A percentile compares a stretch with the other conserved stretches of the same genome.
Conservation (phyloP, 345 rosid species). For the Euphorbia lathyris region DNA sequence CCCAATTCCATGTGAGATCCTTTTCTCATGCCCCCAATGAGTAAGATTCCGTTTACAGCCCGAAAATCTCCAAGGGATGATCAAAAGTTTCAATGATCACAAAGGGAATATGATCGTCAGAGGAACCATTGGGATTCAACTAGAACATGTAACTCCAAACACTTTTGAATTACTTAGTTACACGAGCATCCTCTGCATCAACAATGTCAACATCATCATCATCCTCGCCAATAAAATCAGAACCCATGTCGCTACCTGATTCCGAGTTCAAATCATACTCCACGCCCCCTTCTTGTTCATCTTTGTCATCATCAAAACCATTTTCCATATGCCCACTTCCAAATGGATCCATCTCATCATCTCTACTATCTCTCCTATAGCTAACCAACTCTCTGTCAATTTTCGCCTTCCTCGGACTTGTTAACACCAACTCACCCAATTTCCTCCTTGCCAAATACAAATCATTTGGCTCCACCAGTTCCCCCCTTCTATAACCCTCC, state of each 20-base stretch:
- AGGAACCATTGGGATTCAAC: not conserved
- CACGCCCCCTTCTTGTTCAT: constrained; percentile 4
- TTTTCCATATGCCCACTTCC: constrained; percentile 26
- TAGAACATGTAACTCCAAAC: not conserved
- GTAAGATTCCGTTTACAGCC: not conserved
- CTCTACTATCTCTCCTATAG: constrained; percentile 41
- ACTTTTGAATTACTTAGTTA: constrained; percentile 7
- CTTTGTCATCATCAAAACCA: constrained; percentile 13
- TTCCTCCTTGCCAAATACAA: constrained; percentile 81
- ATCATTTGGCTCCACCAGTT: constrained; percentile 70
- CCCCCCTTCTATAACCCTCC: constrained; percentile 81
- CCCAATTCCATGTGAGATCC: not conserved
- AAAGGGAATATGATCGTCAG: not conserved
- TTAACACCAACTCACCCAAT: constrained; percentile 69
- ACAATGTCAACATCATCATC: constrained; percentile 19
- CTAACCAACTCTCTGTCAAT: constrained; percentile 64
- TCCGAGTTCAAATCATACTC: constrained; percentile 18
- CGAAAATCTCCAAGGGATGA: not conserved
- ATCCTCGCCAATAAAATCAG: constrained; percentile 23
- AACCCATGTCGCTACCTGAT: constrained; percentile 25
- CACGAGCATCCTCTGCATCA: constrained; percentile 19
- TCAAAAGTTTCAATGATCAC: not conserved
- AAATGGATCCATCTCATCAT: constrained; percentile 34
- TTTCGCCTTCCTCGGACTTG: constrained; percentile 68
- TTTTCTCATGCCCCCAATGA: not conserved